Base-by-base conservation (phyloP, 495 filamentous ascomycete species). In the Hypomontagnella submonticulosa region DNA sequence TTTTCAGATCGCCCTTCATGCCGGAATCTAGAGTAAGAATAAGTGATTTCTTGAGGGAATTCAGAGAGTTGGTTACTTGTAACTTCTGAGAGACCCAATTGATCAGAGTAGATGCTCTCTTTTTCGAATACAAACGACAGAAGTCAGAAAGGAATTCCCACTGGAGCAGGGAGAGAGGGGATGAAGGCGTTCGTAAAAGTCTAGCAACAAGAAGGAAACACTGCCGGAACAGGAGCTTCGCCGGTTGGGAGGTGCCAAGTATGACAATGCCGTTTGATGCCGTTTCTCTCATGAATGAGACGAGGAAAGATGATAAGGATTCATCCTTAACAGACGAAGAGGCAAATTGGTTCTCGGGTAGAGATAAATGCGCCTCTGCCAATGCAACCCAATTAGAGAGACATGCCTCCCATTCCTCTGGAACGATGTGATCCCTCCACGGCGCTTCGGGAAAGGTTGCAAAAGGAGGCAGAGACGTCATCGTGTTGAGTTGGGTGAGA, bases 301-400 rank as follows among this genome's bases (percentile, higher is more conserved):
- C 60, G 27, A 93, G 76, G 68, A 92, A 95, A 1, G 71, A 65
- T 3, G 78, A 55, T 2, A 89, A 69, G 15, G 88, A 87, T 43
- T 77, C 76, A 64, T 90, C 86, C 38, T 84, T 79, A 5, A 70
- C 38, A 1, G 87, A 83, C 19, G 76, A 66, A 19, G 70, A 63
- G 49, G 63, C 37, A 59, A 92, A 90, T 2, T 82, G 76, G 37
- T 83, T 62, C 13, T 80, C 76, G 2, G 87, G 72, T 2, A 89
- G 65, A 30, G 83, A 84, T 7, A 96, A 73, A 63, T 92, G 84
- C 42, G 85, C 80, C 23, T 86, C 81, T 19, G 87, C 72, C 3
- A 96, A 78, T 7, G 84, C 71, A 15, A 88, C 75, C 92, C 92
- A 96, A 40, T 90, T 89, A 71, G 92, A 87, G 13, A 95, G 74